phyloP scores from a whole-genome alignment of 2,329 filamentous ascomycete species.

The Aspergillus hiratsukae region DNA sequence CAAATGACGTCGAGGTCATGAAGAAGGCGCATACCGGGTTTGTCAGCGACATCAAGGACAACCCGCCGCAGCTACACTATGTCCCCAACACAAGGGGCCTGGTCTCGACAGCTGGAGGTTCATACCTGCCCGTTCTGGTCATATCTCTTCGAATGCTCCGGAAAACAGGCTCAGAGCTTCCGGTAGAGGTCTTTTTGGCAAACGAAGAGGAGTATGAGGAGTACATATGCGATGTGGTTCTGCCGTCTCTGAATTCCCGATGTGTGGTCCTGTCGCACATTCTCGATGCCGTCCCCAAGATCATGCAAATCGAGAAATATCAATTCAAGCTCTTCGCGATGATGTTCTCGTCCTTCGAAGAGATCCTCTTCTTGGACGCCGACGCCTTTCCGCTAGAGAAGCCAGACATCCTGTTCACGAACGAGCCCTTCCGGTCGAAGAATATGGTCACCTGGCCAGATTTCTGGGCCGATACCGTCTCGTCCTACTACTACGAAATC shows the following conservation, averaged over 20 bases:
- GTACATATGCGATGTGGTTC: conserved; percentile 41
- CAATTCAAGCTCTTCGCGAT: conserved; percentile 48
- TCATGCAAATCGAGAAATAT: conserved; percentile 38
- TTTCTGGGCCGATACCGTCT: conserved; percentile 41
- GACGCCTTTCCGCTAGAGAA: conserved; percentile 43
- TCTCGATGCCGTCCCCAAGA: conserved; percentile 25
- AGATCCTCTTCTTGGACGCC: conserved; percentile 48
- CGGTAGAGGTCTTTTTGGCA: conserved; percentile 45
- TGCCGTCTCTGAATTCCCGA: conserved; percentile 39
- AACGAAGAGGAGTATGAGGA: conserved; percentile 39
- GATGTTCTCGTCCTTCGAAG: conserved; percentile 48
- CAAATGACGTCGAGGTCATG: conserved; percentile 28
- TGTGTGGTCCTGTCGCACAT: conserved; percentile 45
- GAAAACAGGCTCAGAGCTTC: conserved; percentile 38
- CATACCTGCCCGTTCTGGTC: conserved; percentile 41
- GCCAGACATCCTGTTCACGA: conserved; percentile 40
- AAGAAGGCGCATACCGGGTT: conserved; percentile 33
- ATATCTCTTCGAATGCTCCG: conserved; percentile 45
- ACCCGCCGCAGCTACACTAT: conserved; percentile 31
- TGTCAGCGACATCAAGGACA: conserved; percentile 24
- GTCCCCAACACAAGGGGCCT: conserved; percentile 36
- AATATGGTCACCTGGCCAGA: conserved; percentile 48
- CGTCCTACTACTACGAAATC: conserved; percentile 38
- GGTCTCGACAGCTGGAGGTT: conserved; percentile 44
- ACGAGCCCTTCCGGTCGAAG: conserved; percentile 38